phyloP scores from a whole-genome alignment of 495 filamentous ascomycete species.

The Ramalina intermedia region DNA sequence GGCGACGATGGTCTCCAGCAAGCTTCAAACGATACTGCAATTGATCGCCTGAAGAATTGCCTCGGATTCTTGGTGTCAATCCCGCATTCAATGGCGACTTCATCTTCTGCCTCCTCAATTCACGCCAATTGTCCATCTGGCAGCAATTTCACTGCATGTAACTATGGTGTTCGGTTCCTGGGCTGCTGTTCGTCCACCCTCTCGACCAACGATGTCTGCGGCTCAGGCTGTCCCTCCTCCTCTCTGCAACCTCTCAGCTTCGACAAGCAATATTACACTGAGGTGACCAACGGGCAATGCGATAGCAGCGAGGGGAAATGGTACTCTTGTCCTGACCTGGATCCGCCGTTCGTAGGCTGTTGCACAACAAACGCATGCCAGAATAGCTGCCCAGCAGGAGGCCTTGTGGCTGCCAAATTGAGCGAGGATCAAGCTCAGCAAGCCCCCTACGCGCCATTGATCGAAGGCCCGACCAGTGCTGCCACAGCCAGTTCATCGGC shows the following conservation, averaged over 20 bases:
- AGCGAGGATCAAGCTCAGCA: background rate
- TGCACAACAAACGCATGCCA: background rate
- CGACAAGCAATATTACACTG: background rate
- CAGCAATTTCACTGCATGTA: background rate
- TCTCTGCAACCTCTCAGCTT: background rate
- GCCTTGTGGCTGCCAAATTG: background rate
- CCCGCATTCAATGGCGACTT: too few species aligned
- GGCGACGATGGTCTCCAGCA: too few species aligned
- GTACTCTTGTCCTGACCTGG: background rate
- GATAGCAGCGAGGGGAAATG: background rate
- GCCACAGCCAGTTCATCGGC: background rate
- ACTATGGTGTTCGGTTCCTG: background rate
- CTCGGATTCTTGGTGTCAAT: too few species aligned
- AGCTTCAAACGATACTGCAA: too few species aligned
- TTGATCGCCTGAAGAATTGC: too few species aligned
- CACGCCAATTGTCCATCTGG: background rate
- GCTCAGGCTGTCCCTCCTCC: background rate
- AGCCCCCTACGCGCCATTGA: background rate
- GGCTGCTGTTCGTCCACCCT: background rate
- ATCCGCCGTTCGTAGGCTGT: background rate
- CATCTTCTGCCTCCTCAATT: background rate
- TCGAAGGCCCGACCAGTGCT: background rate
- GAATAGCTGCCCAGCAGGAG: background rate
- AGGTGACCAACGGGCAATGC: background rate
- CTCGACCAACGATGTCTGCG: background rate